Base-by-base conservation (phyloP, 306 rosid genomes). In the Styphnolobium japonicum region DNA sequence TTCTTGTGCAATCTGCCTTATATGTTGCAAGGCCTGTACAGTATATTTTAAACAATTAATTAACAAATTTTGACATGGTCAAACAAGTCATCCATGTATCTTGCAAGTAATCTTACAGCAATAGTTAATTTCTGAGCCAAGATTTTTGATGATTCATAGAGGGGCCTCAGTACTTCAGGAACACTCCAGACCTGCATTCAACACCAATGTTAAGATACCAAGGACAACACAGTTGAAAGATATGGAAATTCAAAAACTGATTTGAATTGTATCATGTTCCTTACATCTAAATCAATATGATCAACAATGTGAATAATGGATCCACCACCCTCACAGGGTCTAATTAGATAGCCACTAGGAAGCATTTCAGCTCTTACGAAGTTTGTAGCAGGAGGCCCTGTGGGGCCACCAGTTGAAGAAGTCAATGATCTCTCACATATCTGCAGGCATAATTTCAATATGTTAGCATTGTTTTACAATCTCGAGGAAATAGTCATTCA, bases 241-340 rank as follows among this genome's bases (percentile, higher is more conserved):
- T 7, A n/a, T 10, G 16, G 14, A 60, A 19, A 9, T 34, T 27
- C 46, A 1, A 34, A 42, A 64, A 12, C 4, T 4, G 10, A 8
- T 11, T 7, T n/a, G 65, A 6, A 6, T 4, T 6, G n/a, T 11
- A 48, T 7, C 19, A 16, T 34, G n/a, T 12, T 22, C 60, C 95
- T 92, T 83, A 95, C 98, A 82, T 95, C 98, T 66, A 95, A 81
- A 79, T 95, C 93, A 10, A 95, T 78, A 42, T 95, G 99, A 87
- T 95, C 99, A 21, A 95, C 99, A 74, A 95, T 93, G 84, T 95
- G 90, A 78, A 95, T 95, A 37, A 93, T 95, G 61, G 98, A 93
- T 79, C 98, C 98, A 12, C 97, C 98, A 12, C 98, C 98, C 80
- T 95, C 98, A 16, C 97, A 95, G 3, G 97, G 98, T 62, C 99